A percentile compares a stretch with the other conserved stretches of the same genome.
Evolutionary conservation across 108 stramenopile species (phyloP).

Genomic region (Cyclotella cryptica): DNA sequence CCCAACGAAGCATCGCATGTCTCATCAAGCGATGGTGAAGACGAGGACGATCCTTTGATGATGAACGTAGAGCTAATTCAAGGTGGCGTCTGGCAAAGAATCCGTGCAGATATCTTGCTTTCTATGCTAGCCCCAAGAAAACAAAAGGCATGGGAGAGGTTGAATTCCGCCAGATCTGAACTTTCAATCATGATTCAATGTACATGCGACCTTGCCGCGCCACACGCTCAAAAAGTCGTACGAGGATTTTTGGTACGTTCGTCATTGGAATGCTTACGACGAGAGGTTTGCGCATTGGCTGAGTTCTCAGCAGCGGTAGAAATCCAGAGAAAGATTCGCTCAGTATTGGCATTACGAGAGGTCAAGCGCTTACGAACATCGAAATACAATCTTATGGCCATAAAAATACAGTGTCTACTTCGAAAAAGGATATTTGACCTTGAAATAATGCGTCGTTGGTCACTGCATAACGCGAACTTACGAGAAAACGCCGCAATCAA

Average conservation of each 20-base stretch:
- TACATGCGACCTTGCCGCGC: constrained; percentile 37
- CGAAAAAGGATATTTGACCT: constrained; percentile 7
- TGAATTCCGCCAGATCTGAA: constrained; percentile 24
- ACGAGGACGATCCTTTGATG: constrained; percentile 17
- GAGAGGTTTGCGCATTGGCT: not conserved
- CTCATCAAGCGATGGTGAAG: not conserved
- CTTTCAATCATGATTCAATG: constrained; percentile 41
- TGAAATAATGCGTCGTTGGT: constrained; percentile 23
- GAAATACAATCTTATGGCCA: constrained; percentile 21
- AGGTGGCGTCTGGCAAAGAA: constrained; percentile 44
- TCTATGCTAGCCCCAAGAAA: constrained; percentile 27
- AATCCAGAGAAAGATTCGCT: constrained; percentile 24
- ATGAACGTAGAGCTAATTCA: constrained; percentile 52
- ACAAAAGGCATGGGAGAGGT: not conserved
- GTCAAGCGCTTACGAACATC: constrained; percentile 13
- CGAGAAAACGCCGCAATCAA: constrained; percentile 17
- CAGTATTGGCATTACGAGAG: constrained; percentile 16
- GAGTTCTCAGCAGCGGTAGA: constrained; percentile 33
- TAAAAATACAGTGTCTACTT: constrained; percentile 32
- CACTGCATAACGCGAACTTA: not conserved
- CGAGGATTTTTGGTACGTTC: constrained; percentile 23
- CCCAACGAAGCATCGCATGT: not conserved
- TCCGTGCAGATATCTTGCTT: constrained; percentile 31
- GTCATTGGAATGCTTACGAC: not conserved
- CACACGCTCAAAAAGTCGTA: constrained; percentile 40